Conservation (phyloP, 78 protist genomes). For the Monocercomonoides exilis region DNA sequence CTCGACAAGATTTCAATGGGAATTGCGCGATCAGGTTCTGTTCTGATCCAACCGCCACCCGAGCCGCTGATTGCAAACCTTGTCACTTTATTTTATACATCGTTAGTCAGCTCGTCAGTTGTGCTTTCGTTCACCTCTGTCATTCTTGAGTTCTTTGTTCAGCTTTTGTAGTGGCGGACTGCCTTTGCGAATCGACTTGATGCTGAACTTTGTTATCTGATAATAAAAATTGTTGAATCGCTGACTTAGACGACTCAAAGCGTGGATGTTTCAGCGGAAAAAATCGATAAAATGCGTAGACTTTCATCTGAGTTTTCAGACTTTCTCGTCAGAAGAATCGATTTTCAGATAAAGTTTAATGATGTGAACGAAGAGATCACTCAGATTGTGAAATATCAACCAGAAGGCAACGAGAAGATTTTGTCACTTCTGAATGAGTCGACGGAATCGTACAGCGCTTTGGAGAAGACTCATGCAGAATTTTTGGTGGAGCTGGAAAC, state of each 20-base stretch:
- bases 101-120: not conserved
- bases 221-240: not conserved
- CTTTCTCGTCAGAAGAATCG: not conserved
- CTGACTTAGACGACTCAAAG: not conserved
- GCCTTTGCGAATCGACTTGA: not conserved
- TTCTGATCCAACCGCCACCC: not conserved
- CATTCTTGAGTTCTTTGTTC: not conserved
- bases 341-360: no score
- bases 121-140: not conserved
- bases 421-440: no score
- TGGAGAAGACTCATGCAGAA: no score
- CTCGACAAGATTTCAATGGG: not conserved
- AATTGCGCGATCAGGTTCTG: not conserved
- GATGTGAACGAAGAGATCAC: no score
- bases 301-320: not conserved
- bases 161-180: not conserved
- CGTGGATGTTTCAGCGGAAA: not conserved
- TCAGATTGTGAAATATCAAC: no score
- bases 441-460: no score
- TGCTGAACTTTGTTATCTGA: not conserved
- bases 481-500: not conserved
- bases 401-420: no score
- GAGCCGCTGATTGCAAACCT: not conserved
- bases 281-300: not conserved
- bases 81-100: not conserved